Evolutionary conservation across 768 basidiomycete species (phyloP), one percentile per base, ranked within the genome.

Genomic region (Macrocybe gigantea): DNA sequence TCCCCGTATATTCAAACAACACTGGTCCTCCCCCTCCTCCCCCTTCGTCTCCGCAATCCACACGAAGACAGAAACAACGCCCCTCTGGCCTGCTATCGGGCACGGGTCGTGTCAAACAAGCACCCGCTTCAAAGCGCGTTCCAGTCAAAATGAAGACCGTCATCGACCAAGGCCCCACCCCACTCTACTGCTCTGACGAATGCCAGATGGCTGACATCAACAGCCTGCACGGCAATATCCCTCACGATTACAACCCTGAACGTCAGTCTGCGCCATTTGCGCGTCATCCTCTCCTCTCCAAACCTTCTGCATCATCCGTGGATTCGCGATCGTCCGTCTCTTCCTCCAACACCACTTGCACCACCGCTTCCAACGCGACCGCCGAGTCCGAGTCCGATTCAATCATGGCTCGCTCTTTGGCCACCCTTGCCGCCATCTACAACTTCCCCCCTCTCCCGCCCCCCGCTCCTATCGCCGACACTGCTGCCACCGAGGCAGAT

Each of bases 131-230:
- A 60, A 82, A 79, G 63, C 60, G 57, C 39, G 6, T 54, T 10
- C 69, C 68, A 2, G 50, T 70, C 38, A 78, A 79, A 60, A 72
- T 77, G 38, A 80, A 80, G 40, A 80, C 80, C 8, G 72, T 88
- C 66, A 89, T 90, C 67, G 86, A 88, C 68, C 86, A 86, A 62
- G 73, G 73, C 1, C 88, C 86, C n/a, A 80, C 78, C 1, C 88
- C 88, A 13, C 75, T 91, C 49, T 91, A 92, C 68, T 92, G 88
- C 66, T 90, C 88, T 1, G 85, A 88, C 52, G 77, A 83, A 57
- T 92, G 88, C 60, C 73, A 78, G 50, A 62, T 82, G 37, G 66
- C 67, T 36, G 88, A 91, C 62, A 60, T 82, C 55, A 68, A 70
- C 56, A 62, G 62, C 56, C 58, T 57, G 29, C 61, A 68, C 35